phyloP scores from a whole-genome alignment of 2,329 filamentous ascomycete species.

The Biscogniauxia marginata region DNA sequence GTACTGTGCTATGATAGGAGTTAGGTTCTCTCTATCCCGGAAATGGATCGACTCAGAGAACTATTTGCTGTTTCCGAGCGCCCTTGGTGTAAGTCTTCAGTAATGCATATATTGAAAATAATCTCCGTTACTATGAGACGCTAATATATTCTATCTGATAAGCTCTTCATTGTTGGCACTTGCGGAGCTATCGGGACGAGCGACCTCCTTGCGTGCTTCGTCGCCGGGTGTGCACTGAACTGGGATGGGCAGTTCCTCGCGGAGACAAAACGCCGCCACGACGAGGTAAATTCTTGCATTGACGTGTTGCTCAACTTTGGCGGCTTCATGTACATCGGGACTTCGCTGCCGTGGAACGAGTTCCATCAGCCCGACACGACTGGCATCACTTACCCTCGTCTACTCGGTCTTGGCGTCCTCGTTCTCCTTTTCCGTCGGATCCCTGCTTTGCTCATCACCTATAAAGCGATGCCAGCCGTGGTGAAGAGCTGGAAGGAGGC shows the following conservation, averaged over 20 bases:
- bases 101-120: not conserved
- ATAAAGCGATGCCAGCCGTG: slow-evolving; percentile 54
- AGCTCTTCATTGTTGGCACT: slow-evolving; percentile 58
- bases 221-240: slow-evolving; percentile 58
- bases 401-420: slow-evolving; percentile 51
- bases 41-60: slow-evolving; percentile 57
- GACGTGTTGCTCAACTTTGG: slow-evolving; percentile 60
- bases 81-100: slow-evolving; percentile 40
- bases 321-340: slow-evolving; percentile 59
- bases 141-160: not conserved
- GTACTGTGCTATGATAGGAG: slow-evolving; percentile 43
- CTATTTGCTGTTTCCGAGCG: slow-evolving; percentile 52
- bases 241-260: slow-evolving; percentile 61
- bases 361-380: slow-evolving; percentile 53
- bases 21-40: slow-evolving; percentile 45
- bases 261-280: slow-evolving; percentile 55
- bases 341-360: slow-evolving; percentile 53
- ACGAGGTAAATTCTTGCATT: slow-evolving; percentile 59
- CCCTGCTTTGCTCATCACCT: slow-evolving; percentile 52
- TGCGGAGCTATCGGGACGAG: slow-evolving; percentile 58
- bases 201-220: slow-evolving; percentile 60
- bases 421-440: slow-evolving; percentile 56
- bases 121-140: not conserved
- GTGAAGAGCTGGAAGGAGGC: slow-evolving; percentile 56
- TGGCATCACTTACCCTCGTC: slow-evolving; percentile 49